Evolutionary conservation across 768 basidiomycete genomes (phyloP).

Genomic region (Podaxis carcinomalis): DNA sequence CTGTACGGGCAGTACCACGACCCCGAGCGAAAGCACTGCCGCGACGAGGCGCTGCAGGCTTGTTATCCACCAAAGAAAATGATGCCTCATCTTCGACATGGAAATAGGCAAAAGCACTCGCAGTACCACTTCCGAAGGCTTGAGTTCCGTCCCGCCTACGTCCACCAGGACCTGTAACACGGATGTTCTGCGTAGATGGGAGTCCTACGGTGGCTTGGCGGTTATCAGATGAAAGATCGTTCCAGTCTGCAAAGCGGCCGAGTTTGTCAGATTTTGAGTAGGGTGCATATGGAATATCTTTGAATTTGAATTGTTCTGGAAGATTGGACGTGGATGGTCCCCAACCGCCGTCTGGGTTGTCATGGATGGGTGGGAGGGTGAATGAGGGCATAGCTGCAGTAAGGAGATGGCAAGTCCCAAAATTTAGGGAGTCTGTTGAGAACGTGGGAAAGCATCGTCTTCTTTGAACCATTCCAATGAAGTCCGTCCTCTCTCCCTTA

Average conservation of each 20-base stretch:
- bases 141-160: constrained; percentile 74
- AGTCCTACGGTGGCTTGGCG: constrained; percentile 52
- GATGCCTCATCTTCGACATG: constrained; percentile 97
- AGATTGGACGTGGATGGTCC: constrained; percentile 79
- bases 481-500: constrained; percentile 42
- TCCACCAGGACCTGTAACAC: constrained; percentile 46
- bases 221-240: constrained; percentile 65
- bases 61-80: constrained; percentile 95
- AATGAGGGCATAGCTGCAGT: constrained; percentile 65
- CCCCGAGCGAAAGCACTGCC: constrained; percentile 64
- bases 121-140: constrained; percentile 86
- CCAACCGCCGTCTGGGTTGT: constrained; percentile 94
- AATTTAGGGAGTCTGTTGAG: constrained; percentile 22
- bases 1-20: constrained; percentile 44
- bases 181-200: constrained; percentile 41
- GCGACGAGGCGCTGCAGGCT: constrained; percentile 63
- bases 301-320: constrained; percentile 93
- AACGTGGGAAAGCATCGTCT: constrained; percentile 35
- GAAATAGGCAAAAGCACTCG: constrained; percentile 93
- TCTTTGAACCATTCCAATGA: constrained; percentile 47
- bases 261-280: constrained; percentile 99
- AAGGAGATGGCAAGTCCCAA: constrained; percentile 15
- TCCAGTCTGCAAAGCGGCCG: constrained; percentile 97
- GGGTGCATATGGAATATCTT: constrained; percentile 97
- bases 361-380: constrained; percentile 80